phyloP scores from a whole-genome alignment of 257 asterid genomes.

The Solanum tarijense region DNA sequence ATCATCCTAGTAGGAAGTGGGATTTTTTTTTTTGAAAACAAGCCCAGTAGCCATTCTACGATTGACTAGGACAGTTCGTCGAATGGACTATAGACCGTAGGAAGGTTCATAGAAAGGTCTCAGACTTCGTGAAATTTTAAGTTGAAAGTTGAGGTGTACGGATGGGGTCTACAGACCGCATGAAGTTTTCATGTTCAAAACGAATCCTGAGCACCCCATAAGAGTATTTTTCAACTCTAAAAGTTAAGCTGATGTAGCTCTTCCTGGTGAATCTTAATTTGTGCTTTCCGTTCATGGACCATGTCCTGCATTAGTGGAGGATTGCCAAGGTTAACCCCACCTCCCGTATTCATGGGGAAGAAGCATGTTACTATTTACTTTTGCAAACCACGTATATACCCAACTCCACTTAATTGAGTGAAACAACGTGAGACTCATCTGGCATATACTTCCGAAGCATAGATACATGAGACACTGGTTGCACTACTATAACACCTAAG shows the following conservation, averaged over 20 bases:
- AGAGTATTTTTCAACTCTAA: not conserved
- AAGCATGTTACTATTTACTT: not conserved
- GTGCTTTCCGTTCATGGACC: not conserved
- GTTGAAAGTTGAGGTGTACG: no score
- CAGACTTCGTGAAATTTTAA: no score
- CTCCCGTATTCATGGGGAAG: not conserved
- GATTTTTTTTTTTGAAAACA: no score
- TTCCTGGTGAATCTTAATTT: not conserved
- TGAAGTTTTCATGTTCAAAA: not conserved
- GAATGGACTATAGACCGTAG: no score
- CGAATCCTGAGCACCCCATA: not conserved
- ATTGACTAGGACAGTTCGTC: no score
- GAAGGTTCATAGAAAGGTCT: no score
- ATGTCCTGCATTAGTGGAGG: not conserved
- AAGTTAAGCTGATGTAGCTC: not conserved
- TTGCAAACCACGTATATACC: not conserved
- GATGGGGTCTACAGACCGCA: no score
- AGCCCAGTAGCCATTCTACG: no score
- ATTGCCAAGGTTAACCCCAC: not conserved
- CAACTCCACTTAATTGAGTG: not conserved
- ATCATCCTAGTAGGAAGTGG: no score
- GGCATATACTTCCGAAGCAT: no score
- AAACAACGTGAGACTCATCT: not conserved
- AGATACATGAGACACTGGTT: not conserved
- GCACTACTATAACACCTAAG: not conserved